These are phyloP conservation scores for Dictyostelium capitatum DNA, from an alignment of 78 protist genomes.

Conservation along the genomic window DNA sequence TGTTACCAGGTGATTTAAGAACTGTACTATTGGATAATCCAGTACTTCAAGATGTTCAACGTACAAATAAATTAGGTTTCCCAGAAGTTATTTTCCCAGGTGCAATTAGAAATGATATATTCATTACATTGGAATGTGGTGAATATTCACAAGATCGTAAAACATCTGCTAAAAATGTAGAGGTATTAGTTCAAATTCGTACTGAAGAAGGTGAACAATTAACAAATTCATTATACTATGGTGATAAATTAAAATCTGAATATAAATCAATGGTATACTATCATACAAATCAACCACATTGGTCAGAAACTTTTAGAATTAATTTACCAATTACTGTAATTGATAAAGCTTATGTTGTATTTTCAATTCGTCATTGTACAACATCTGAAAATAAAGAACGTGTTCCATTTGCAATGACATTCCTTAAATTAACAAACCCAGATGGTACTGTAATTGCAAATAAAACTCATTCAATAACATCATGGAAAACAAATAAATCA, in stretches of 20 bases:
- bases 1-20: slow-evolving; percentile 58
- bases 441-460: slow-evolving; percentile 74
- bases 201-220: slow-evolving; percentile 49
- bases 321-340: slow-evolving; percentile 42
- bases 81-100: slow-evolving; percentile 80
- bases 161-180: slow-evolving; percentile 65
- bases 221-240: slow-evolving; percentile 34
- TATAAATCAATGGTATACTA: slow-evolving; percentile 69
- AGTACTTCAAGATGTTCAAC: slow-evolving; percentile 39
- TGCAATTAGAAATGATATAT: slow-evolving; percentile 45
- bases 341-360: slow-evolving; percentile 44
- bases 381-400: slow-evolving; percentile 67
- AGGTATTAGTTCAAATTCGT: slow-evolving; percentile 54
- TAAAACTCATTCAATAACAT: slow-evolving; percentile 51
- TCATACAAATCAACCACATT: slow-evolving; percentile 78
- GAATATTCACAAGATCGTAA: slow-evolving; percentile 78
- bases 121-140: slow-evolving; percentile 56
- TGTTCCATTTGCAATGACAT: slow-evolving; percentile 62
- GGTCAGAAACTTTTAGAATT: slow-evolving; percentile 63
- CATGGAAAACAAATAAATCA: slow-evolving; percentile 46
- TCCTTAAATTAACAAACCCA: slow-evolving; percentile 50
- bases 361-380: slow-evolving; percentile 77
- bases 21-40: slow-evolving; percentile 44
- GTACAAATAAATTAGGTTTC: slow-evolving; percentile 58
- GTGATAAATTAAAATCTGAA: slow-evolving; percentile 62